A percentile compares a stretch with the other conserved stretches of the same genome.
phyloP scores from a whole-genome alignment of 2,329 filamentous ascomycete genomes.

The Dactylellina drechsleri region DNA sequence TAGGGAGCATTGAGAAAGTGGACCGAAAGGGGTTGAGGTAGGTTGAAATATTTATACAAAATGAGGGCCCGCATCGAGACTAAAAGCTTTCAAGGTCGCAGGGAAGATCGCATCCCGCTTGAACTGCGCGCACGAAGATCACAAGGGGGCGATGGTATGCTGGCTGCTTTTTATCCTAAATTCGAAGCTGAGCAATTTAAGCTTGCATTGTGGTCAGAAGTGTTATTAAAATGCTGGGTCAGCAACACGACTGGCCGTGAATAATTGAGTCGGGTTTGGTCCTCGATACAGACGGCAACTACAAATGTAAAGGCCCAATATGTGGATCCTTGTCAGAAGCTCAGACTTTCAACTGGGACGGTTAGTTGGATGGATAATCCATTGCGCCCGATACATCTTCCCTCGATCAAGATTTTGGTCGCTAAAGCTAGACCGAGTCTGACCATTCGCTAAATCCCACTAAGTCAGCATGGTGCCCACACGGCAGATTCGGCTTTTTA shows the following conservation, averaged over 20 bases:
- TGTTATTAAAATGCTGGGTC: constrained; percentile 16
- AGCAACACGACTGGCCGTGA: not conserved
- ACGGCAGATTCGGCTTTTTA: too few species aligned
- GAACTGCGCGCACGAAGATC: too few species aligned
- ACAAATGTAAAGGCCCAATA: not conserved
- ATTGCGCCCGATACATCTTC: not conserved
- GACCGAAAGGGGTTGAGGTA: constrained; percentile 1
- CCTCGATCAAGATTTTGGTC: too few species aligned
- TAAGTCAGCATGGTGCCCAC: too few species aligned
- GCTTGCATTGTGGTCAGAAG: not conserved
- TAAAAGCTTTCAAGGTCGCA: too few species aligned
- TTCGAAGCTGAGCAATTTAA: constrained; percentile 22
- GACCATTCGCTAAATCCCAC: too few species aligned
- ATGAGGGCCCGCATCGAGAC: not conserved
- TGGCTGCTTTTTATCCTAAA: constrained; percentile 32
- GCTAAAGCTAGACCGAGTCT: too few species aligned
- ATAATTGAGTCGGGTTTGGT: not conserved
- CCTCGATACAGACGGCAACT: constrained; percentile 3
- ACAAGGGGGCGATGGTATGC: not conserved
- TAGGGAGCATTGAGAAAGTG: constrained; percentile 5
- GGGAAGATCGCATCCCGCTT: too few species aligned
- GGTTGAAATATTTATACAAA: constrained; percentile 25
- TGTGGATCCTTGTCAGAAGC: not conserved
- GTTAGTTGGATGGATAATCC: constrained; percentile 9
- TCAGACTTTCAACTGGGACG: not conserved